Percentiles rank a stretch among this genome's conserved stretches.
Evolutionary conservation across 768 basidiomycete genomes (phyloP).

Genomic region (Xerocomus potaroensis): DNA sequence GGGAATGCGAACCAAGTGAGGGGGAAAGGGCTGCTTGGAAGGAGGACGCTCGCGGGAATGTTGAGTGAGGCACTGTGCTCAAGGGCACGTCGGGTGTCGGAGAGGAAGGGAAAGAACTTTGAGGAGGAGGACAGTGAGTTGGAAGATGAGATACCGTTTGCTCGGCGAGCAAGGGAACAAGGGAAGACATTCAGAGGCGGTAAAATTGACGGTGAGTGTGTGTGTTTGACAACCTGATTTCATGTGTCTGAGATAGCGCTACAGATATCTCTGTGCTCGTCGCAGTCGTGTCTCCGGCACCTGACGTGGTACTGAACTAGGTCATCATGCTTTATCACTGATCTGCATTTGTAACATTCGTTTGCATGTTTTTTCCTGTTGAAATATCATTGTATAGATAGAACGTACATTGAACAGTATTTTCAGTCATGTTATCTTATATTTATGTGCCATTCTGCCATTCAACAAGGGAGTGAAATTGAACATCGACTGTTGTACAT

Average conservation of each 20-base stretch:
- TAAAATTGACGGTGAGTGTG: slow-evolving; percentile 72
- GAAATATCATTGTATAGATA: slow-evolving; percentile 27
- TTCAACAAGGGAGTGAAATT: no score
- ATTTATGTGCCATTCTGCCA: slow-evolving; percentile 1
- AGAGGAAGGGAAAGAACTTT: slow-evolving; percentile 34
- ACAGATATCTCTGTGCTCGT: slow-evolving; percentile 65
- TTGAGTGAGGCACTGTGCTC: slow-evolving; percentile 79
- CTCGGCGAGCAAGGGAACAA: slow-evolving; percentile 67
- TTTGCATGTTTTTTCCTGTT: slow-evolving; percentile 17
- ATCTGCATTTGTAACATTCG: slow-evolving; percentile 21
- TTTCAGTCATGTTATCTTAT: slow-evolving; percentile 11
- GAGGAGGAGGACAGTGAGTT: slow-evolving; percentile 26
- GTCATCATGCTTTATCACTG: slow-evolving; percentile 11
- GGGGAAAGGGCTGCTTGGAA: slow-evolving; percentile 34
- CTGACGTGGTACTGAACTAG: slow-evolving; percentile 19
- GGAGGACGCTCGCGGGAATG: slow-evolving; percentile 61
- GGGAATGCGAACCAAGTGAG: slow-evolving; percentile 14
- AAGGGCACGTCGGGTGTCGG: slow-evolving; percentile 66
- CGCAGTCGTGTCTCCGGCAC: slow-evolving; percentile 54
- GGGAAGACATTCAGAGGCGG: slow-evolving; percentile 74
- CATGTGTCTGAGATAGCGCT: slow-evolving; percentile 3
- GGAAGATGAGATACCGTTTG: slow-evolving; percentile 73
- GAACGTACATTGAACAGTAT: slow-evolving; percentile 17
- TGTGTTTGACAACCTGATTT: no score
- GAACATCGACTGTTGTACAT: no score